Evolutionary conservation across 2,329 filamentous ascomycete species (phyloP).

Genomic region (Sporothrix brunneoviolacea): DNA sequence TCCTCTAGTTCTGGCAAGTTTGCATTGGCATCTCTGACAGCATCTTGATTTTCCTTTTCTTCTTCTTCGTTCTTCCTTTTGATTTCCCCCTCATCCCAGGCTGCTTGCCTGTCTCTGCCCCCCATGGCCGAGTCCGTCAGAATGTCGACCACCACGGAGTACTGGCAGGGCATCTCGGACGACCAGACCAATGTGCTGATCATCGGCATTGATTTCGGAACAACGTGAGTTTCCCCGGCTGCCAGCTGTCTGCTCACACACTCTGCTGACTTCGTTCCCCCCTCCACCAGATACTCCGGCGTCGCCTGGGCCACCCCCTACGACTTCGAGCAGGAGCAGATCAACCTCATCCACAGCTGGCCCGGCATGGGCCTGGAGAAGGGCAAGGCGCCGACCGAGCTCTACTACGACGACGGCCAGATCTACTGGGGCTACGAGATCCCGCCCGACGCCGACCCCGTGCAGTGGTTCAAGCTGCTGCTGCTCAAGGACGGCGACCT

Average conservation of each 20-base stretch:
- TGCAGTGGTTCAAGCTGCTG: constrained; percentile 18
- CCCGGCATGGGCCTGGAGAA: constrained; percentile 20
- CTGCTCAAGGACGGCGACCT: constrained; percentile 14
- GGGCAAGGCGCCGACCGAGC: constrained; percentile 16
- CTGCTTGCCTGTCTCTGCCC: not conserved
- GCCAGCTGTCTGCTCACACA: too few relatives aligned
- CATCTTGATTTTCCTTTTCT: not conserved
- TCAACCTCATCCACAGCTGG: constrained; percentile 15
- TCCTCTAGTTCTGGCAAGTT: not conserved
- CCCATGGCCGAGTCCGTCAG: not conserved
- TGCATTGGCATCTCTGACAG: too few relatives aligned
- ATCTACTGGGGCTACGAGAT: constrained; percentile 17
- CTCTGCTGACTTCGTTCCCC: not conserved
- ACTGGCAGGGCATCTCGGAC: constrained; percentile 10
- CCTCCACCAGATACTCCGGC: constrained; percentile 9
- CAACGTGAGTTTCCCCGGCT: constrained; percentile 8
- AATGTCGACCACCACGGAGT: constrained; percentile 7
- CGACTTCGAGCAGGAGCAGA: constrained; percentile 12
- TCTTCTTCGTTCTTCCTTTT: not conserved
- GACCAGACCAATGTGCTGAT: constrained; percentile 13
- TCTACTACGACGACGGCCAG: constrained; percentile 13
- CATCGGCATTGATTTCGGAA: constrained; percentile 18
- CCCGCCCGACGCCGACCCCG: constrained; percentile 10
- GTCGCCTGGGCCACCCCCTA: constrained; percentile 15
- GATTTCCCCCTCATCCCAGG: too few relatives aligned